These are phyloP conservation scores for Phytophthora cactorum DNA, from an alignment of 352 stramenopile species.

Conservation along the genomic window DNA sequence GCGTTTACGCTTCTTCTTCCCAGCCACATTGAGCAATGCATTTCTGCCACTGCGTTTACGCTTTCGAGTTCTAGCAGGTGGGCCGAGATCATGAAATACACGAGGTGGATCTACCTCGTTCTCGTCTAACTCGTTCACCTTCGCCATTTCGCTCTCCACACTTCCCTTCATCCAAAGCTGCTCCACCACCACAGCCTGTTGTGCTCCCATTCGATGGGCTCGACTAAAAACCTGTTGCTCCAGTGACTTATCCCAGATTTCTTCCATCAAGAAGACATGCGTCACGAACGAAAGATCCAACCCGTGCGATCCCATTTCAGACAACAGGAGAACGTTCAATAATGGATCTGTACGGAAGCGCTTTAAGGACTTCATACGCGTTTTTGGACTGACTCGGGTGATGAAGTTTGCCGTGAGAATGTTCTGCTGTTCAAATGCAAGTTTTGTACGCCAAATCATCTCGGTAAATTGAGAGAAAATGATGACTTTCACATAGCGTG, in stretches of 20 bases:
- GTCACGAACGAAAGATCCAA: constrained; percentile 98
- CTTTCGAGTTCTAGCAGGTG: constrained; percentile 19
- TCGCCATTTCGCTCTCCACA: constrained; percentile 72
- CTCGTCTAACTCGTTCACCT: constrained; percentile 41
- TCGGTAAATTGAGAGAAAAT: constrained; percentile 79
- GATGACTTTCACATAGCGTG: constrained; percentile 63
- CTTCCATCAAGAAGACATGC: constrained; percentile 98
- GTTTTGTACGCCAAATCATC: constrained; percentile 64
- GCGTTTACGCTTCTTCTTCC: constrained; percentile 32
- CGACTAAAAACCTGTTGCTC: constrained; percentile 96
- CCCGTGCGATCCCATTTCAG: constrained; percentile 92
- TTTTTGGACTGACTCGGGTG: constrained; percentile 28
- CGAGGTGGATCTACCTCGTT: constrained; percentile 5
- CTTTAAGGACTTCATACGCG: constrained; percentile 50
- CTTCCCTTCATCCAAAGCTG: constrained; percentile 83
- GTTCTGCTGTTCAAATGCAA: constrained; percentile 64
- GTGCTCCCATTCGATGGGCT: constrained; percentile 96
- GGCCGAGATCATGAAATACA: constrained; percentile 13
- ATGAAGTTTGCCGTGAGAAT: constrained; percentile 65
- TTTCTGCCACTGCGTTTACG: constrained; percentile 11
- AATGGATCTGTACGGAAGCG: constrained; percentile 55
- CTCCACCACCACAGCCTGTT: constrained; percentile 92
- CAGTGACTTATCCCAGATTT: constrained; percentile 96
- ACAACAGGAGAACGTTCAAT: constrained; percentile 92
- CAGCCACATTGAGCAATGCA: constrained; percentile 25